Evolutionary conservation across 2,329 filamentous ascomycete species (phyloP).

Genomic region (Colletotrichum tamarilloi): DNA sequence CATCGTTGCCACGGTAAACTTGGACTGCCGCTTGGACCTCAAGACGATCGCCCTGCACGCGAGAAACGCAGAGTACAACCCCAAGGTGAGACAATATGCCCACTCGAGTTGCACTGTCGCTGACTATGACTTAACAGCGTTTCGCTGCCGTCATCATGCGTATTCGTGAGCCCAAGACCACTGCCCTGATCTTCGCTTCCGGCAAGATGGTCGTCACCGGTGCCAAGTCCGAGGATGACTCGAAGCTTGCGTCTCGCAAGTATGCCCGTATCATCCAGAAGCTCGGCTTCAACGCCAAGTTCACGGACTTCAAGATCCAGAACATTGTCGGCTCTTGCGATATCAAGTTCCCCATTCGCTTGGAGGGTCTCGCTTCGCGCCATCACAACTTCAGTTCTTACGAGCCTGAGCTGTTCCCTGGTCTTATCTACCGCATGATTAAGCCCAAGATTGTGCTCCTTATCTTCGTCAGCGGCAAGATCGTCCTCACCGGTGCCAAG

Average conservation of each 20-base stretch:
- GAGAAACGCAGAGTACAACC: constrained; percentile 98
- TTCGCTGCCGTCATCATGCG: constrained; percentile 99
- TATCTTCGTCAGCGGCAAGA: constrained; percentile 98
- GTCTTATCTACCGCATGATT: constrained; percentile 99
- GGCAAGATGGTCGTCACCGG: constrained; percentile 99
- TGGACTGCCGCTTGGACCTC: constrained; percentile 95
- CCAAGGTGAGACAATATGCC: constrained; percentile 75
- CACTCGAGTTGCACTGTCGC: constrained; percentile 35
- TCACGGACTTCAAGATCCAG: constrained; percentile 99
- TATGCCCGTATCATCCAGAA: constrained; percentile 99
- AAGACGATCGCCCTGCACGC: constrained; percentile 99
- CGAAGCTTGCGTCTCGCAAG: constrained; percentile 95
- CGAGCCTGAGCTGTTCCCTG: constrained; percentile 97
- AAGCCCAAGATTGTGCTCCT: constrained; percentile 98
- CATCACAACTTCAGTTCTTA: constrained; percentile 99
- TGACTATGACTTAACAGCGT: constrained; percentile 70
- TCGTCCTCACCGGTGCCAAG: constrained; percentile 96
- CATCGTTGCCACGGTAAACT: constrained; percentile 98
- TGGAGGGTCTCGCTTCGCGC: constrained; percentile 94
- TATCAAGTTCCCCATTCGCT: constrained; percentile 98
- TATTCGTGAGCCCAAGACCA: constrained; percentile 98
- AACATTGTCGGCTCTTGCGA: constrained; percentile 99
- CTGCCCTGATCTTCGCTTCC: constrained; percentile 95
- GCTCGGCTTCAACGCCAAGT: constrained; percentile 99
- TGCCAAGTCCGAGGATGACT: constrained; percentile 97